Conservation (phyloP, 768 basidiomycete species). For the Hydnomerulius pinastri region DNA sequence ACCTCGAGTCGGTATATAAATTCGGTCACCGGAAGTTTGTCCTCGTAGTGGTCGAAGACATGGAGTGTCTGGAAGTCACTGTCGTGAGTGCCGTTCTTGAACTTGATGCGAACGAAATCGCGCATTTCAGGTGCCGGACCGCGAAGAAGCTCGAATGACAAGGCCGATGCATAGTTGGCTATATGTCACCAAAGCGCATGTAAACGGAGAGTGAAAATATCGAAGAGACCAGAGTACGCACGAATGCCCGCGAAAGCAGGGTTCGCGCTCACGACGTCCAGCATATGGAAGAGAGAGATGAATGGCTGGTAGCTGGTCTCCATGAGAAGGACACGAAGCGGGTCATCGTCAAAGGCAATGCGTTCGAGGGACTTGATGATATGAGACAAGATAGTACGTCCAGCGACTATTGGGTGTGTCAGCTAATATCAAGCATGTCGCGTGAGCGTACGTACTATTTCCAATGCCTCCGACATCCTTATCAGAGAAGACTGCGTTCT, state of each 20-base stretch:
- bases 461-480: conserved; percentile 63
- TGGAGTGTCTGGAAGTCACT: conserved; percentile 61
- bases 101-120: conserved; percentile 80
- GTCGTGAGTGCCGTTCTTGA: conserved; percentile 72
- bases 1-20: conserved; percentile 83
- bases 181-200: background rate
- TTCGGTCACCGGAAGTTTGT: conserved; percentile 73
- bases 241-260: conserved; percentile 64
- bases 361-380: conserved; percentile 72
- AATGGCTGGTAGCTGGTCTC: conserved; percentile 87
- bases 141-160: conserved; percentile 75
- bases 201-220: background rate
- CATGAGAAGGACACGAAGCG: conserved; percentile 74
- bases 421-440: background rate
- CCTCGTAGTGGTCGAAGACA: conserved; percentile 69
- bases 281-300: conserved; percentile 80
- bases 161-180: conserved; percentile 75
- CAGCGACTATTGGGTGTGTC: conserved; percentile 59
- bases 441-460: conserved; percentile 55
- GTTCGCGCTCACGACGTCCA: conserved; percentile 52
- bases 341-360: conserved; percentile 76
- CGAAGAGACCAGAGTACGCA: conserved; percentile 39
- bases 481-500: conserved; percentile 72
- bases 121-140: conserved; percentile 73
- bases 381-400: conserved; percentile 71